These are phyloP conservation scores for Colletotrichum cuscutae DNA, from an alignment of 2,329 filamentous ascomycete species.

Conservation along the genomic window DNA sequence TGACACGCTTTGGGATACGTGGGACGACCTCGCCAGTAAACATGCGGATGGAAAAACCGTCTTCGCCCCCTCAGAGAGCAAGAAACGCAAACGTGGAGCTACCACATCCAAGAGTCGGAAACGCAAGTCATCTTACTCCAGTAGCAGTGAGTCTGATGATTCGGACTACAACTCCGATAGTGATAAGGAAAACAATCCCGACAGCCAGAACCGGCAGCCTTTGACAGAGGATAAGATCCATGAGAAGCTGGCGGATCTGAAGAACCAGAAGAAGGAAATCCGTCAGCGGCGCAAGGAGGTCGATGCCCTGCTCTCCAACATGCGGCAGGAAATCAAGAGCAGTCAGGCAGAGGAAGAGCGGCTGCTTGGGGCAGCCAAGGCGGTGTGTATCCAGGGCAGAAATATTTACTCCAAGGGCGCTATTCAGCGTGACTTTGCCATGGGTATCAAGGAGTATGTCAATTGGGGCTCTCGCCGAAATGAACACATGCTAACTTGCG, in stretches of 20 bases:
- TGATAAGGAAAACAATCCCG: conserved; percentile 23
- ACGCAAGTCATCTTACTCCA: conserved; percentile 26
- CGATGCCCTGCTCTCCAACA: conserved; percentile 15
- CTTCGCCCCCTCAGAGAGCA: conserved; percentile 36
- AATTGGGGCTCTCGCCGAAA: conserved; percentile 42
- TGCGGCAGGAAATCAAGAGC: conserved; percentile 11
- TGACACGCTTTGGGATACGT: conserved; percentile 37
- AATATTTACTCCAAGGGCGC: conserved; percentile 60
- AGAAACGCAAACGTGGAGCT: conserved; percentile 38
- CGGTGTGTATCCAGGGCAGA: conserved; percentile 61
- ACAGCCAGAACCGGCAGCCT: conserved; percentile 4
- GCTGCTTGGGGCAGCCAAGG: conserved; percentile 21
- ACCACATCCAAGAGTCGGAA: conserved; percentile 15
- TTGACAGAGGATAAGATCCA: conserved; percentile 20
- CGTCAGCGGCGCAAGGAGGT: conserved; percentile 35
- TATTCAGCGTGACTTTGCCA: conserved; percentile 38
- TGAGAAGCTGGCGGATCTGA: not conserved
- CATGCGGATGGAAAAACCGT: conserved; percentile 36
- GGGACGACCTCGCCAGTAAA: conserved; percentile 37
- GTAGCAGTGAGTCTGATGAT: conserved; percentile 35
- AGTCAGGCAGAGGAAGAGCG: conserved; percentile 32
- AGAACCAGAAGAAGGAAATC: conserved; percentile 35
- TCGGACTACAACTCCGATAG: conserved; percentile 31
- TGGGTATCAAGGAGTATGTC: conserved; percentile 59
- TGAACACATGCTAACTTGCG: conserved; percentile 42